Conservation (phyloP, 2,329 filamentous ascomycete genomes). For the Beauveria sp. region DNA sequence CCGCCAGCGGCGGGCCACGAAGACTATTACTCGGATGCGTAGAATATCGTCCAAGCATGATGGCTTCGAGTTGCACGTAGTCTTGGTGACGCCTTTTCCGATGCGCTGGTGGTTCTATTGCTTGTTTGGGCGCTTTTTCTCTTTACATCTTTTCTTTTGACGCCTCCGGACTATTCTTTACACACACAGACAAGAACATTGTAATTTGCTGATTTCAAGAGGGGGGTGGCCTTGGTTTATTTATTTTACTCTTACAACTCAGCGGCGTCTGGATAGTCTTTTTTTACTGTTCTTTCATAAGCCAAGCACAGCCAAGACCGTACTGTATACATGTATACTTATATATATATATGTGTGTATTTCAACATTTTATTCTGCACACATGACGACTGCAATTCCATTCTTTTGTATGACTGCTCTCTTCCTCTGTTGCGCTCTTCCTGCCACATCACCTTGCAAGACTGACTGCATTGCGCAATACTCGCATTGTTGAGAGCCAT, state of each 20-base stretch:
- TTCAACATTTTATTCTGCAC: too few species aligned
- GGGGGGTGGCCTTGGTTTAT: neutral
- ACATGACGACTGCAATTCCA: too few species aligned
- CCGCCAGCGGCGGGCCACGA: constrained; percentile 34
- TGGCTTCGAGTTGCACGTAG: neutral
- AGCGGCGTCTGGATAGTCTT: neutral
- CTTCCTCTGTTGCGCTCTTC: too few species aligned
- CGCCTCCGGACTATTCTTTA: neutral
- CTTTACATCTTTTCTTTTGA: neutral
- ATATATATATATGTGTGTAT: too few species aligned
- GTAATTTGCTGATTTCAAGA: neutral
- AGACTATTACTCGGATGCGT: constrained; percentile 49
- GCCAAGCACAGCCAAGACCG: too few species aligned
- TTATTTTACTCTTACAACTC: neutral
- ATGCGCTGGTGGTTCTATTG: neutral
- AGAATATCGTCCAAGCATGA: neutral
- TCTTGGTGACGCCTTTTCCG: neutral
- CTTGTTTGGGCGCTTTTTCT: neutral
- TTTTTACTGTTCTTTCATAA: neutral
- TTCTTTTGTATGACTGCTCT: too few species aligned
- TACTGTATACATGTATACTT: too few species aligned
- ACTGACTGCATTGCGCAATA: too few species aligned
- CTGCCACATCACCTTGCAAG: too few species aligned
- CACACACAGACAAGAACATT: neutral
- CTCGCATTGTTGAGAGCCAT: too few species aligned